Evolutionary conservation across 495 filamentous ascomycete genomes (phyloP), one percentile per base, ranked within the genome.

Genomic region (Penicillium ochrochloron): DNA sequence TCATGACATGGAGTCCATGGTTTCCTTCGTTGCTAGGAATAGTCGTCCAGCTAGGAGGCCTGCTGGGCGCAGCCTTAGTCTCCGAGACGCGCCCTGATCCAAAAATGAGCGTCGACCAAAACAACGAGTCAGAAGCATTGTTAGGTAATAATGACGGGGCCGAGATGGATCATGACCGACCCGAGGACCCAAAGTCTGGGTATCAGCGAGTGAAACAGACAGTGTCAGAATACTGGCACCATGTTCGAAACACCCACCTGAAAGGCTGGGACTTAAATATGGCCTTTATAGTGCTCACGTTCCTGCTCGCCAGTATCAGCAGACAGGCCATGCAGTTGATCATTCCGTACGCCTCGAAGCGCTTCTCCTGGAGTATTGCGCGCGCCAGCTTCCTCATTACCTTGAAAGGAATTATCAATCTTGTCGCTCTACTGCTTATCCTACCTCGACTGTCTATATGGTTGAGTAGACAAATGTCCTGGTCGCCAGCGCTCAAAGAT

Each of bases 1-100:
- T 51, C 23, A 51, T 51, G 48, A 29, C 48, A 12, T 51, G 48
- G 48, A 51, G 23, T 29, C 48, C 48, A 51, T 51, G 48, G 48
- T 23, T 51, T 29, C 48, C 48, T 29, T 51, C 48, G 29, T 51
- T 51, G 25, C 12, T 51, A 17, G 48, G 48, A 25, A 51, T 51
- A 51, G 48, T 29, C 0, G 29, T 51, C 25, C 48, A 51, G 25
- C 25, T 51, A 17, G 12, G 23, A 2, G 48, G 48, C 3, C 48
- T 51, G 6, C 7, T 51, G 25, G 25, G 25, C 23, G 48, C 48
- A 29, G 48, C 23, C 29, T 7, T 51, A 5, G 48, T 51, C 15
- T 51, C 48, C 23, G 48, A 51, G 23, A 51, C 48, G 15, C 48
- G 48, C 7, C 48, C 23, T 12, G 48, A 51, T 11, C 15, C 48